phyloP scores from a whole-genome alignment of 2,329 filamentous ascomycete genomes.

The Aspergillus tamarii region DNA sequence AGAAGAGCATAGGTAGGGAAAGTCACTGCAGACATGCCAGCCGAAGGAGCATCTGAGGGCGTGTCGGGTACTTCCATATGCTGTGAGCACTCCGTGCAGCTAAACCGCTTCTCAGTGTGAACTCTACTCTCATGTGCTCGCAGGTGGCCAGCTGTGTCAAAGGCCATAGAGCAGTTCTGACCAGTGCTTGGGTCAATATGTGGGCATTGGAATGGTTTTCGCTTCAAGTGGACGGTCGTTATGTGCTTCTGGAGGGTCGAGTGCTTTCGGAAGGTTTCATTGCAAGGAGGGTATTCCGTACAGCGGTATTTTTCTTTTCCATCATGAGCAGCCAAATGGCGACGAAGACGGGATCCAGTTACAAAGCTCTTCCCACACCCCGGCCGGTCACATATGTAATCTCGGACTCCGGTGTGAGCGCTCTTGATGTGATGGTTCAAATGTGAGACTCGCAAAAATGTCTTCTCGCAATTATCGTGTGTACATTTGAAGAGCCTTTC shows the following conservation, averaged over 20 bases:
- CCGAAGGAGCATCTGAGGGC: slow-evolving; percentile 34
- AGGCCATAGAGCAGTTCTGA: slow-evolving; percentile 66
- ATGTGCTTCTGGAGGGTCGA: slow-evolving; percentile 84
- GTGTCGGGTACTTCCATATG: slow-evolving; percentile 22
- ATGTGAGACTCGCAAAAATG: slow-evolving; percentile 84
- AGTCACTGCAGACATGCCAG: slow-evolving; percentile 46
- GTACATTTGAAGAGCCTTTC: slow-evolving; percentile 78
- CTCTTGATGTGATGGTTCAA: slow-evolving; percentile 83
- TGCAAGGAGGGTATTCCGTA: slow-evolving; percentile 69
- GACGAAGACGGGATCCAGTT: slow-evolving; percentile 74
- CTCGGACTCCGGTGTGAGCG: slow-evolving; percentile 72
- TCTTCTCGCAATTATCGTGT: slow-evolving; percentile 73
- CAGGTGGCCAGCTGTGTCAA: slow-evolving; percentile 72
- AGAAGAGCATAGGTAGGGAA: slow-evolving; percentile 76
- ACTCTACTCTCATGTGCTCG: slow-evolving; percentile 70
- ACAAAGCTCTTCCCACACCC: slow-evolving; percentile 80
- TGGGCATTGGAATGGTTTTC: slow-evolving; percentile 72
- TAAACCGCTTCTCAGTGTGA: slow-evolving; percentile 72
- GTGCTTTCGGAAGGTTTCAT: slow-evolving; percentile 82
- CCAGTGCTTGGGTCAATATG: slow-evolving; percentile 58
- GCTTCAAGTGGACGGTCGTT: slow-evolving; percentile 71
- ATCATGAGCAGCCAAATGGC: slow-evolving; percentile 78
- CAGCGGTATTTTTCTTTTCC: slow-evolving; percentile 77
- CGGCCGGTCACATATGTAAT: slow-evolving; percentile 70
- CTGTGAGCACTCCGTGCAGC: slow-evolving; percentile 72